phyloP scores from a whole-genome alignment of 192 early-diverging fungal genomes.

The Allomyces macrogynus region DNA sequence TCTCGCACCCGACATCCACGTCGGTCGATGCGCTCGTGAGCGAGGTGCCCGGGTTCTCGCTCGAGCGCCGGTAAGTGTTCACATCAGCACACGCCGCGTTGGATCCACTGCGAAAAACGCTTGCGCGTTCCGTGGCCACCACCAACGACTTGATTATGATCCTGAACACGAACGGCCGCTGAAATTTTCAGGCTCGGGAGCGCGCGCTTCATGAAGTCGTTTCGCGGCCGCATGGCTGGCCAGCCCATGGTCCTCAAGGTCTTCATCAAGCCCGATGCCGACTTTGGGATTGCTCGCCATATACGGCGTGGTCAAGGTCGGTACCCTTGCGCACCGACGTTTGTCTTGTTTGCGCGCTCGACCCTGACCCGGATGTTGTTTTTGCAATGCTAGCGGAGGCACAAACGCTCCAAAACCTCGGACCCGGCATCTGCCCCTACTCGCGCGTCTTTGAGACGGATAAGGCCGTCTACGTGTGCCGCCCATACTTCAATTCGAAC shows the following conservation, averaged over 20 bases:
- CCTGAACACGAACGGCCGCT: no score
- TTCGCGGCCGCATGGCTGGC: conserved; percentile 59
- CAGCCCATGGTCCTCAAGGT: conserved; percentile 76
- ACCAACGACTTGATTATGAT: no score
- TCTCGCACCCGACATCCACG: no score
- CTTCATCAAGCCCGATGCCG: conserved; percentile 68
- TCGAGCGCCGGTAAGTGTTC: no score
- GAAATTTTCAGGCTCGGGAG: conserved; percentile 44
- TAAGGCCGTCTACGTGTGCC: conserved; percentile 65
- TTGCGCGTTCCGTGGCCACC: no score
- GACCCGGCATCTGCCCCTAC: conserved; percentile 63
- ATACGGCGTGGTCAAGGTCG: background rate
- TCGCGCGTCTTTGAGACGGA: conserved; percentile 72
- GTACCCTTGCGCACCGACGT: background rate
- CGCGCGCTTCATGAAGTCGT: conserved; percentile 88
- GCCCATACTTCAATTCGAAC: conserved; percentile 74
- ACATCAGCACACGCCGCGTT: no score
- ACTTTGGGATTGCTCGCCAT: conserved; percentile 6
- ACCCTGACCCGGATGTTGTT: conserved; percentile 10
- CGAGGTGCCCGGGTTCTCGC: no score
- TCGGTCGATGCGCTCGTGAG: no score
- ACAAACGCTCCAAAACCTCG: conserved; percentile 25
- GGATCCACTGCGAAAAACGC: no score
- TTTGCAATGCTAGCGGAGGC: conserved; percentile 9
- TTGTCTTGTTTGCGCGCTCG: conserved; percentile 1